Conservation (phyloP, 2,329 filamentous ascomycete genomes). For the Trichoderma cornu-damae region DNA sequence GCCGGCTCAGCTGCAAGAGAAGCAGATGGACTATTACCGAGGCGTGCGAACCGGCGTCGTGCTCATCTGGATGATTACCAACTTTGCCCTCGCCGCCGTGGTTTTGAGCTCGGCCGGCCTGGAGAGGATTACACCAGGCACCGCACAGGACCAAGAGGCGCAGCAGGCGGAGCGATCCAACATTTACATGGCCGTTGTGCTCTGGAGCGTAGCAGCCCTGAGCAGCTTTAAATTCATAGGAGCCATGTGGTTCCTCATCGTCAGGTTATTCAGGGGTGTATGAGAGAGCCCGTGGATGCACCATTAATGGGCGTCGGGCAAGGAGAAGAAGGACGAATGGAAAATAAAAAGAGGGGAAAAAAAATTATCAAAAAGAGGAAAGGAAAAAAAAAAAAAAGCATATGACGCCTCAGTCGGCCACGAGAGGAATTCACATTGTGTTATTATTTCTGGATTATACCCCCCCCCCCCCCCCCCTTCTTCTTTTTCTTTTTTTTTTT, state of each 20-base stretch:
- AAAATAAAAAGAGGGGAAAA: background rate
- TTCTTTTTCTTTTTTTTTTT: constrained; percentile 12
- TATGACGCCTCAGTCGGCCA: background rate
- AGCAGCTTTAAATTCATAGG: constrained; percentile 84
- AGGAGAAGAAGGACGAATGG: background rate
- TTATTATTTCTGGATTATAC: constrained; percentile 21
- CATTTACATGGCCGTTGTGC: constrained; percentile 79
- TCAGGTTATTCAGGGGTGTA: constrained; percentile 74
- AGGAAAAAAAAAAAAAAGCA: background rate
- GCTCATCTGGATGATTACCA: constrained; percentile 92
- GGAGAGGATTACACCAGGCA: constrained; percentile 55
- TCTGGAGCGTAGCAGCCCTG: constrained; percentile 83
- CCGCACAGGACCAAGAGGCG: constrained; percentile 36
- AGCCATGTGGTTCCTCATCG: constrained; percentile 86
- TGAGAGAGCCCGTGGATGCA: too few relatives aligned
- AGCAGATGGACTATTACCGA: constrained; percentile 97
- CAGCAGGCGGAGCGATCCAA: constrained; percentile 55
- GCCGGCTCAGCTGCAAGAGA: constrained; percentile 59
- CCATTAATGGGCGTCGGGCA: too few relatives aligned
- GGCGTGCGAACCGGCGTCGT: constrained; percentile 91
- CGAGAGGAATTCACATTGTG: constrained; percentile 7
- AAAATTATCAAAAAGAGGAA: background rate
- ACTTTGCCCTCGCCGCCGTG: constrained; percentile 79
- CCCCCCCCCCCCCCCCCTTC: too few relatives aligned
- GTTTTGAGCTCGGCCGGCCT: constrained; percentile 83